Conservation (phyloP, 2,329 filamentous ascomycete species). For the Curvularia eragrostidis region DNA sequence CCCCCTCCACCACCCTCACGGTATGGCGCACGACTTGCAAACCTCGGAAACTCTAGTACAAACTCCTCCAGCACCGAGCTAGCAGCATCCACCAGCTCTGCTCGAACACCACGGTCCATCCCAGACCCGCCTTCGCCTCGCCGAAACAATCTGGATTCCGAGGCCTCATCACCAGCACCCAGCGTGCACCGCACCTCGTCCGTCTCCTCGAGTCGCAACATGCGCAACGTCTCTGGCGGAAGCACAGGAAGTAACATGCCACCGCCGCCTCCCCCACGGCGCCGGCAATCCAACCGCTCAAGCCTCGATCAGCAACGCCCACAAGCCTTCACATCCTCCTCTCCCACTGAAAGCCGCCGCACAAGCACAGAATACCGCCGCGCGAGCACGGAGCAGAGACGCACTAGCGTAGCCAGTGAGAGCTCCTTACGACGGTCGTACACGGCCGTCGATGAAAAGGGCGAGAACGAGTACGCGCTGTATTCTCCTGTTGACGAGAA, state of each 20-base stretch:
- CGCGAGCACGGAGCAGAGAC: constrained; percentile 40
- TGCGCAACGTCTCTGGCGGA: constrained; percentile 38
- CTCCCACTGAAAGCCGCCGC: constrained; percentile 38
- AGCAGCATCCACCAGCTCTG: constrained; percentile 28
- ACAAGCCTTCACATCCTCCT: constrained; percentile 19
- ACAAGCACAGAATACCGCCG: constrained; percentile 39
- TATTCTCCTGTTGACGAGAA: constrained; percentile 40
- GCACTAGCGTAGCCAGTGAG: constrained; percentile 44
- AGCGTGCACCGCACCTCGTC: constrained; percentile 38
- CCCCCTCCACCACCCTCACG: constrained; percentile 46
- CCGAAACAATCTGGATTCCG: constrained; percentile 35
- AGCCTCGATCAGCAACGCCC: constrained; percentile 44
- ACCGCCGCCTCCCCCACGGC: constrained; percentile 44
- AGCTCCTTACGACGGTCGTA: constrained; percentile 40
- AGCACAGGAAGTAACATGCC: constrained; percentile 30
- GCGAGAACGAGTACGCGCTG: constrained; percentile 30
- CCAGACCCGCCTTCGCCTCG: constrained; percentile 33
- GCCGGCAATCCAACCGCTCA: constrained; percentile 42
- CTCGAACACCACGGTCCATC: constrained; percentile 30
- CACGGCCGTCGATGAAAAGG: constrained; percentile 25
- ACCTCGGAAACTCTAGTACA: constrained; percentile 33
- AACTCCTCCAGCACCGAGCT: constrained; percentile 42
- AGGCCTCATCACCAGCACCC: constrained; percentile 27
- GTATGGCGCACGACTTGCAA: constrained; percentile 38
- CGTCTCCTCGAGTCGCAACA: constrained; percentile 35